phyloP scores from a whole-genome alignment of 2,329 filamentous ascomycete species.

The Colletotrichum plurivorum region DNA sequence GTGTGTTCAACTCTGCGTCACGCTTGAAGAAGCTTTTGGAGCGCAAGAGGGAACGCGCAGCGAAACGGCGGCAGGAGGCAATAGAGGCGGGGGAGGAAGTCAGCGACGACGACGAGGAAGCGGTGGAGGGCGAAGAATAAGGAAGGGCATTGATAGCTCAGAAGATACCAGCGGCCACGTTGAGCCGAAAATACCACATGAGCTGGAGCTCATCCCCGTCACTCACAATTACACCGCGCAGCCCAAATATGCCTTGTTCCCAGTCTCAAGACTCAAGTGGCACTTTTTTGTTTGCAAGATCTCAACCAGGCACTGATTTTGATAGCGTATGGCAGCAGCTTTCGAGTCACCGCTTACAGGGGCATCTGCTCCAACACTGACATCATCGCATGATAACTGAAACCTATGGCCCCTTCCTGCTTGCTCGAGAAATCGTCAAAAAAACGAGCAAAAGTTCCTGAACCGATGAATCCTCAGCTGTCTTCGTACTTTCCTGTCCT shows the following conservation, averaged over 20 bases:
- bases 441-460: too few species aligned
- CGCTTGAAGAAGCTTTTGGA: slow-evolving; percentile 85
- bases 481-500: too few species aligned
- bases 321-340: too few species aligned
- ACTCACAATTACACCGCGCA: background rate
- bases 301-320: too few species aligned
- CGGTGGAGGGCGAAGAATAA: background rate
- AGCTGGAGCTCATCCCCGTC: background rate
- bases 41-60: slow-evolving; percentile 75
- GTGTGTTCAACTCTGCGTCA: slow-evolving; percentile 91
- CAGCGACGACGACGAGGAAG: slow-evolving; percentile 60
- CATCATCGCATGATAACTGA: too few species aligned
- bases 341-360: too few species aligned
- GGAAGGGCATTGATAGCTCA: background rate
- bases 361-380: too few species aligned
- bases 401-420: too few species aligned
- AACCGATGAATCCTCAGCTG: too few species aligned
- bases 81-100: slow-evolving; percentile 66
- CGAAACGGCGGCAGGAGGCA: slow-evolving; percentile 68
- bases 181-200: background rate
- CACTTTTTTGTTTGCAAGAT: too few species aligned
- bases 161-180: slow-evolving; percentile 26
- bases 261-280: background rate
- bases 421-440: too few species aligned
- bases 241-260: background rate